Base-by-base conservation (phyloP, 2,329 filamentous ascomycete genomes). In the Verticillium dahliae region DNA sequence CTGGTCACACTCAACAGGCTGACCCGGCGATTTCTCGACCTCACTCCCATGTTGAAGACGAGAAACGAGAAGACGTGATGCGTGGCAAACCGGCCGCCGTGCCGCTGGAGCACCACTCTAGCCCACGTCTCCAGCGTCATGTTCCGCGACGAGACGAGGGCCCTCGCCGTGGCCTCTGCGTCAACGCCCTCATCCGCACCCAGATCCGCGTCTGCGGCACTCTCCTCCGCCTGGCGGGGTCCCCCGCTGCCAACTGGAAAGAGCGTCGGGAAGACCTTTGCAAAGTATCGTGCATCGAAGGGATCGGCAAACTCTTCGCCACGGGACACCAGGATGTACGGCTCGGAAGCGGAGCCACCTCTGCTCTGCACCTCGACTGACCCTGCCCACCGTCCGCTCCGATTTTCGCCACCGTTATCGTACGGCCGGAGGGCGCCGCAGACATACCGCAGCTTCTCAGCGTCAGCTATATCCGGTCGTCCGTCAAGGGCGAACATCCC, bases 401-500 rank as follows among this genome's bases (percentile, higher is more conserved):
- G 18, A 34, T n/a, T 15, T 22, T 45, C 15, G 41, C 45, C 35
- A 34, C 35, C 15, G 55, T 10, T 27, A 9, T 27, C 54, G 33
- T 60, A 37, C 7, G n/a, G 41, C 6, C 35, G 18, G 35, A 57
- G 31, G 11, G 57, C 58, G 3, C 50, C 7, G 9, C 54, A 50
- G 41, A 41, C 55, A 57, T 59, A 60, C 18, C 57, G 34, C 7
- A 60, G 22, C 38, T 62, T 60, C 33, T 60, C 61, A 18, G 35
- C 34, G 52, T 62, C 61, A 14, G 41, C n/a, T 6, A 62, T 33
- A 37, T 38, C 59, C n/a, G 62, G 62, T 39, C 33, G 39, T 31
- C 55, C 55, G 18, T 63, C 55, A 34, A 61, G 33, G 34, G 45
- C 41, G 50, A 63, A 63, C 59, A 63, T 59, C 10, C 41, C 56